Base-by-base conservation (phyloP, 2,329 filamentous ascomycete species). In the Xylaria multiplex region DNA sequence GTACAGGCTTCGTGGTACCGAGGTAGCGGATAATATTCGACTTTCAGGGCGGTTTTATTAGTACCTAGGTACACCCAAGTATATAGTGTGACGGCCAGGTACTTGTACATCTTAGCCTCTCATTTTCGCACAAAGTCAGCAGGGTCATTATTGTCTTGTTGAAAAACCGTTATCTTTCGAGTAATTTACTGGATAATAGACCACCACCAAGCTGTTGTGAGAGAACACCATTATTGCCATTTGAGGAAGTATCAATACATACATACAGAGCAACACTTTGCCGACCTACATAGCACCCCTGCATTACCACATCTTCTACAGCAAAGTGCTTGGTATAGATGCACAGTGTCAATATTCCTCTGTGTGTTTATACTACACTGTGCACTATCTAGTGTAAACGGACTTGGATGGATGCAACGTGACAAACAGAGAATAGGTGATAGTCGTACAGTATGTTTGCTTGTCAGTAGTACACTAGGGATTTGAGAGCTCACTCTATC, bases 101-200 rank as follows among this genome's bases (percentile, higher is more conserved):
- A 63, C 59, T 30, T 63, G 13, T 63, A 63, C 54, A 43, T 59
- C 11, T 2, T 9, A 13, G 19, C 13, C 40, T 46, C 37, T 49
- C 22, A 40, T 27, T 42, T 40, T 40, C 13, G 11, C 11, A 9
- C 13, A 22, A 24, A 56, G 45, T 62, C 19, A 42, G 45, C 50
- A 35, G 40, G 35, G 30, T n/a, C 42, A 27, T 27, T 27, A 27
- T 14, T 14, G 16, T n/a, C 14, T 42, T 11, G 13, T 32, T 16
- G 11, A 27, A 35, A 58, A 54, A 50, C 54, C 54, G 42, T 59
- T 32, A 35, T 24, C 24, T 56, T 43, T 43, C 27, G 40, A 45
- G 59, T 66, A 58, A 66, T 62, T 66, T 66, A 66, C 59, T 62
- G 64, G 52, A 57, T 53, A 62, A 62, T 62, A 45, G 27, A 30